Percentiles rank a stretch among this genome's conserved stretches.
Evolutionary conservation across 345 rosid genomes (phyloP).

Genomic region (Eucalyptus camaldulensis): DNA sequence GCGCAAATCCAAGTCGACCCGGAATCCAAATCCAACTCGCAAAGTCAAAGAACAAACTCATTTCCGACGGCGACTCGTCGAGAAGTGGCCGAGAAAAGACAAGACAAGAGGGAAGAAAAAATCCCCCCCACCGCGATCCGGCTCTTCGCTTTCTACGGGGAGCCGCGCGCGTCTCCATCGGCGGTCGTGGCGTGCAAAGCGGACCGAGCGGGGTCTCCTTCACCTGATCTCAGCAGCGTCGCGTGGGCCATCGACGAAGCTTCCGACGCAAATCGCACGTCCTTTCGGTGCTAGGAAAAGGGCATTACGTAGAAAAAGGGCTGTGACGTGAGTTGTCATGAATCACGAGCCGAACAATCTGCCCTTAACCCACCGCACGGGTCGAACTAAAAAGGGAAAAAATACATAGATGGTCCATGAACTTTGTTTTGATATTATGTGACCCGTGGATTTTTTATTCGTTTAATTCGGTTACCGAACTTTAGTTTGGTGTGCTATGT

Average conservation of each 20-base stretch:
- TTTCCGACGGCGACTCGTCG: not conserved
- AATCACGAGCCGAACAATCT: not conserved
- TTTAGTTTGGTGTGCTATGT: no score
- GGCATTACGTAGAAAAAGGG: no score
- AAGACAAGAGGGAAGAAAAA: no score
- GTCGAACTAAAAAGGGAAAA: not conserved
- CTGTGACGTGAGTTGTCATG: not conserved
- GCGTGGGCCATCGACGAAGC: not conserved
- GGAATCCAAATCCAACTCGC: not conserved
- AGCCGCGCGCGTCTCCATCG: not conserved
- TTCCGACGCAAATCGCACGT: no score
- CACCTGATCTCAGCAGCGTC: not conserved
- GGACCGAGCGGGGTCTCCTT: not conserved
- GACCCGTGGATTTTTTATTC: rapidly evolving
- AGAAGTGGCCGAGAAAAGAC: no score
- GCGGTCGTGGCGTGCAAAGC: not conserved
- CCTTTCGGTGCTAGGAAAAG: not conserved
- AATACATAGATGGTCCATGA: no score
- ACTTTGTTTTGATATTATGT: not conserved
- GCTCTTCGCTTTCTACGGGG: no score
- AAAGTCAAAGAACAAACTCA: not conserved
- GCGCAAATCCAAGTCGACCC: not conserved
- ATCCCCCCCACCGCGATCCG: no score
- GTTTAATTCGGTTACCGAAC: no score
- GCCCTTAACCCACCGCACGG: not conserved